These are phyloP conservation scores for Astrocystis sublimbata DNA, from an alignment of 495 filamentous ascomycete species.

Conservation along the genomic window DNA sequence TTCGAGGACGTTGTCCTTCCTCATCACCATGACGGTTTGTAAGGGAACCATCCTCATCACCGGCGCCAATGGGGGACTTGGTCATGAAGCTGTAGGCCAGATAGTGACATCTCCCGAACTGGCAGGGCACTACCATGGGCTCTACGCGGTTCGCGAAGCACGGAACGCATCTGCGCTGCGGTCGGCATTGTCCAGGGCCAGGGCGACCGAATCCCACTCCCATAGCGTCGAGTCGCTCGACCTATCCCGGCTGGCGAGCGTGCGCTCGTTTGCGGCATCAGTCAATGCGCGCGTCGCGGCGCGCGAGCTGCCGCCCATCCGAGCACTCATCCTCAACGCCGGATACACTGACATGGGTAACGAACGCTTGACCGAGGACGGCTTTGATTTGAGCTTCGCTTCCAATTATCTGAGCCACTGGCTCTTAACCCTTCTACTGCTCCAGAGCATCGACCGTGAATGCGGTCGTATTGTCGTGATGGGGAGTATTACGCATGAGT, in stretches of 20 bases:
- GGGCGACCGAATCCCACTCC: slow-evolving; percentile 10
- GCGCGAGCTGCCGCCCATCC: slow-evolving; percentile 39
- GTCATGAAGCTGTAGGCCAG: slow-evolving; percentile 45
- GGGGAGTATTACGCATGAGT: slow-evolving; percentile 39
- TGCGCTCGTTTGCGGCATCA: slow-evolving; percentile 7
- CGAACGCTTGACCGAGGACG: slow-evolving; percentile 33
- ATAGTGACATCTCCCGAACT: slow-evolving; percentile 43
- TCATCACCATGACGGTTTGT: neutral
- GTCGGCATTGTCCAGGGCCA: slow-evolving; percentile 29
- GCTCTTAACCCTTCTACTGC: slow-evolving; percentile 38
- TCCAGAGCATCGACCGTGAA: slow-evolving; percentile 40
- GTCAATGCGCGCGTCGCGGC: slow-evolving; percentile 29
- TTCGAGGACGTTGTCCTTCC: too few species aligned
- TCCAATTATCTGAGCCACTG: slow-evolving; percentile 47
- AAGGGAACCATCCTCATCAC: slow-evolving; percentile 25
- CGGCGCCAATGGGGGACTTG: slow-evolving; percentile 35
- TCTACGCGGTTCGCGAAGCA: slow-evolving; percentile 38
- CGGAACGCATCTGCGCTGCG: slow-evolving; percentile 25
- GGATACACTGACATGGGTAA: slow-evolving; percentile 28
- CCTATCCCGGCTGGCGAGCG: slow-evolving; percentile 13
- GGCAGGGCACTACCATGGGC: slow-evolving; percentile 32
- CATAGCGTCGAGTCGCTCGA: slow-evolving; percentile 13
- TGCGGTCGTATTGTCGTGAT: slow-evolving; percentile 42
- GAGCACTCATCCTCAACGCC: slow-evolving; percentile 45
- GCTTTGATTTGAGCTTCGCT: slow-evolving; percentile 40